phyloP scores from a whole-genome alignment of 2,329 filamentous ascomycete species.

The Colletotrichum kahawae region DNA sequence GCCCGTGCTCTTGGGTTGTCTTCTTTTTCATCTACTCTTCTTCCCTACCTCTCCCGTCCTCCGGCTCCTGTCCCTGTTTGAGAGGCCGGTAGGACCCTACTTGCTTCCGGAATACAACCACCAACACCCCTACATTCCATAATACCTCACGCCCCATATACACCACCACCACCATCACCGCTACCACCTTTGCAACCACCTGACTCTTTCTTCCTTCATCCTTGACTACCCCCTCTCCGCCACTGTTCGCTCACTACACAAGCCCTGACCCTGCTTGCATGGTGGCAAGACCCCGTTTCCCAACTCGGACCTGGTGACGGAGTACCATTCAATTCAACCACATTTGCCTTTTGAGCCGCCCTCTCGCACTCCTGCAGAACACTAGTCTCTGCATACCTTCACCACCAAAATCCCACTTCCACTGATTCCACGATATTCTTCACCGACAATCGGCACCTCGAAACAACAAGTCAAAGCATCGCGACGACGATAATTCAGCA shows the following conservation, averaged over 20 bases:
- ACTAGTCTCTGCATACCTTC: background rate
- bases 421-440: background rate
- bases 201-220: conserved; percentile 9
- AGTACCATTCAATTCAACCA: conserved; percentile 11
- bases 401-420: background rate
- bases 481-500: background rate
- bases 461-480: background rate
- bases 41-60: conserved; percentile 22
- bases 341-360: conserved; percentile 13
- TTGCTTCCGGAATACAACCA: conserved; percentile 22
- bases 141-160: conserved; percentile 13
- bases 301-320: conserved; percentile 17
- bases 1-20: conserved; percentile 14
- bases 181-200: conserved; percentile 14
- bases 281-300: conserved; percentile 23
- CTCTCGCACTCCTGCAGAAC: background rate
- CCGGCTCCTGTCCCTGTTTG: conserved; percentile 20
- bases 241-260: background rate
- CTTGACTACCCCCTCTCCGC: conserved; percentile 13
- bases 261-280: conserved; percentile 19
- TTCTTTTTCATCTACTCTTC: conserved; percentile 11
- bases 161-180: conserved; percentile 9
- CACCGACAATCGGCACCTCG: background rate
- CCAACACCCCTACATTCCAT: conserved; percentile 20
- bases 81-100: conserved; percentile 22